phyloP scores from a whole-genome alignment of 768 basidiomycete species.

The Russula lepida region DNA sequence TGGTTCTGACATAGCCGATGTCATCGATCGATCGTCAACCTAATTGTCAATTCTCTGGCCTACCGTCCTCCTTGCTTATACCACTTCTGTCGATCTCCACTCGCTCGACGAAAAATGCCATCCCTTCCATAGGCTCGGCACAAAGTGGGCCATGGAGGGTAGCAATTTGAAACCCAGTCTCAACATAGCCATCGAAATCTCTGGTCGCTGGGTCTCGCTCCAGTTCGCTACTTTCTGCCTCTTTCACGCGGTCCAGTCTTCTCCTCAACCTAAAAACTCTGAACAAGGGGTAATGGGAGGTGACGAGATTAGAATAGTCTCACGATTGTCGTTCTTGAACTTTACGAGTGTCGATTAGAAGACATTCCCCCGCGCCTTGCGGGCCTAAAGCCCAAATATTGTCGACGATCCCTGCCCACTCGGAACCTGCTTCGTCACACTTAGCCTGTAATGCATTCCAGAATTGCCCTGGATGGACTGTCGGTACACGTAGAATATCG shows the following conservation, averaged over 20 bases:
- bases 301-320: conserved; percentile 26
- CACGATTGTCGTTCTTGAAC: conserved; percentile 45
- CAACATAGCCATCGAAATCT: conserved; percentile 80
- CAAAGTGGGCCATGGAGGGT: conserved; percentile 93
- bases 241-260: conserved; percentile 36
- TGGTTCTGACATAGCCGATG: conserved; percentile 43
- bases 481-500: conserved; percentile 53
- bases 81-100: conserved; percentile 53
- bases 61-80: conserved; percentile 61
- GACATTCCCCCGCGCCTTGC: conserved; percentile 73
- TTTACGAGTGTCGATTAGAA: conserved; percentile 69
- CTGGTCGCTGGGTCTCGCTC: conserved; percentile 19
- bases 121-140: conserved; percentile 87
- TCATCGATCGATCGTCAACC: neutral
- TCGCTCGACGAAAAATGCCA: conserved; percentile 84
- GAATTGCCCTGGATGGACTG: conserved; percentile 65
- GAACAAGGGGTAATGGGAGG: neutral
- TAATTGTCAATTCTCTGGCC: conserved; percentile 23
- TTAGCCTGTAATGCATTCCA: conserved; percentile 63
- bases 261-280: conserved; percentile 39
- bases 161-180: conserved; percentile 92
- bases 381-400: conserved; percentile 91
- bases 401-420: conserved; percentile 70
- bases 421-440: conserved; percentile 57
- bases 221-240: conserved; percentile 25